Percentiles rank a stretch among this genome's conserved stretches.
Conservation (phyloP, 345 rosid species). For the Ailanthus altissimus region DNA sequence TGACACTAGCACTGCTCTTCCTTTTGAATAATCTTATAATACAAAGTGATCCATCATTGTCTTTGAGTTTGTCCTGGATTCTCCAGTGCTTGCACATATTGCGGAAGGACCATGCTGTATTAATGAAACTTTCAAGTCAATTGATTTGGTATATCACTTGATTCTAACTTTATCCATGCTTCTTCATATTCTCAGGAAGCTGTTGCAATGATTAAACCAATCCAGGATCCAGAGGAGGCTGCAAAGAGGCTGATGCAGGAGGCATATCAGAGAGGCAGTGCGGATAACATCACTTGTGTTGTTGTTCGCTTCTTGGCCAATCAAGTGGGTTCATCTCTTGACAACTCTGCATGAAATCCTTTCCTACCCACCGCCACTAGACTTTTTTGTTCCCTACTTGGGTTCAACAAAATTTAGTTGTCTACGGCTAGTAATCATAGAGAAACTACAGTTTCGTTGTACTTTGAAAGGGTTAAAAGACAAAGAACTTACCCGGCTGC, state of each 20-base stretch:
- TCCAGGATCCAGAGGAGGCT: conserved; percentile 86
- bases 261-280: conserved; percentile 96
- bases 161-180: conserved; percentile 18
- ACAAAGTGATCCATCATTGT: not conserved
- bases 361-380: not conserved
- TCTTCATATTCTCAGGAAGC: conserved; percentile 63
- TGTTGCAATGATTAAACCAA: conserved; percentile 70
- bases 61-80: not conserved
- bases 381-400: conserved; percentile 11
- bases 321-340: conserved; percentile 44
- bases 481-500: conserved; percentile 17
- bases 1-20: not conserved
- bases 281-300: conserved; percentile 94
- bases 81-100: not conserved
- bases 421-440: conserved; percentile 26
- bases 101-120: not conserved
- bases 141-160: not conserved
- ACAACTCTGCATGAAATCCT: conserved; percentile 26
- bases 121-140: not conserved
- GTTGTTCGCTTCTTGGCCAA: conserved; percentile 82
- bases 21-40: not conserved
- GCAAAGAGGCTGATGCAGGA: conserved; percentile 86
- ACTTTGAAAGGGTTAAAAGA: conserved; percentile 16
- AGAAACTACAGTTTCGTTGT: conserved; percentile 16
- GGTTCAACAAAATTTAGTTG: conserved; percentile 17